A percentile compares a stretch with the other conserved stretches of the same genome.
Evolutionary conservation across 1,139 yeast genomes (phyloP).

Genomic region (Arxiozyma slooffiae): DNA sequence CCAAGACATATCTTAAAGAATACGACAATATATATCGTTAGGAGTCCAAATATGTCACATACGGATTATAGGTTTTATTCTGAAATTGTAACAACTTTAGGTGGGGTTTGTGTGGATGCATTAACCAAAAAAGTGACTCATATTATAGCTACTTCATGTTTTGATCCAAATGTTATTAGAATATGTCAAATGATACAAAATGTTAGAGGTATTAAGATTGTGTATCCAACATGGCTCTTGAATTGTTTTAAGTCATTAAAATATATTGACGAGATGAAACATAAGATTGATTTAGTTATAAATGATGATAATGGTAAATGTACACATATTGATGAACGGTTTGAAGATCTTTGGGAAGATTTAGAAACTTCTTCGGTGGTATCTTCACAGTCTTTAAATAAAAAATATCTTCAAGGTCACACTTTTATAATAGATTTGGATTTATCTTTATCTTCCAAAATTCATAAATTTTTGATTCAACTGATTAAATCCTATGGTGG

Average conservation of each 20-base stretch:
- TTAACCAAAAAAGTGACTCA: constrained; percentile 70
- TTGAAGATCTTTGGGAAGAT: constrained; percentile 23
- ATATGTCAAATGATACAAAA: constrained; percentile 26
- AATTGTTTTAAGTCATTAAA: constrained; percentile 51
- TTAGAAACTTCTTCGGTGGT: constrained; percentile 2
- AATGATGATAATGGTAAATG: background rate
- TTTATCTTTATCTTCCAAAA: constrained; percentile 27
- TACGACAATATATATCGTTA: constrained; percentile 55
- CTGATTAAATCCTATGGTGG: constrained; percentile 37
- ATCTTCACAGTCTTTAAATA: background rate
- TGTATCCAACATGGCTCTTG: constrained; percentile 68
- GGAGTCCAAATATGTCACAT: constrained; percentile 35
- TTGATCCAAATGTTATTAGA: constrained; percentile 39
- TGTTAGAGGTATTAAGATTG: constrained; percentile 42
- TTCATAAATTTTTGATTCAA: constrained; percentile 26
- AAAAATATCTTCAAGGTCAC: constrained; percentile 7
- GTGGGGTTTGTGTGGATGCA: constrained; percentile 71
- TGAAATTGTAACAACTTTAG: constrained; percentile 48
- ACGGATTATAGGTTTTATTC: constrained; percentile 59
- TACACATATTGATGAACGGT: constrained; percentile 12
- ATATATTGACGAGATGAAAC: constrained; percentile 45
- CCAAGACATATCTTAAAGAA: constrained; percentile 55
- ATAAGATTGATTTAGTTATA: constrained; percentile 31
- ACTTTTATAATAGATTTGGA: constrained; percentile 28
- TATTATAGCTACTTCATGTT: constrained; percentile 45